These are phyloP conservation scores for Diaporthe citriasiana DNA, from an alignment of 2,329 filamentous ascomycete species.

Conservation along the genomic window DNA sequence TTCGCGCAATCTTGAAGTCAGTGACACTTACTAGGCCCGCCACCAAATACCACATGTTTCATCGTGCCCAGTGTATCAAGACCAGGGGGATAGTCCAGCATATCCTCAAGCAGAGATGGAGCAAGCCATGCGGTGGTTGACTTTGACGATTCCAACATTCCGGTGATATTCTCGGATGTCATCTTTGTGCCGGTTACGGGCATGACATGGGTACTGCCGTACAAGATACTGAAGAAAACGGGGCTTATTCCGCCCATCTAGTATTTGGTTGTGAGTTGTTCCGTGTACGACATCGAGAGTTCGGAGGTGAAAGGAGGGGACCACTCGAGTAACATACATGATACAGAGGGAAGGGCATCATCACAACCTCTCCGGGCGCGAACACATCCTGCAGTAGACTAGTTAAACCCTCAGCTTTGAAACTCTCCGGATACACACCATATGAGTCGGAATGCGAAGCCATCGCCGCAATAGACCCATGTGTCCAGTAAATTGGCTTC, in stretches of 20 bases:
- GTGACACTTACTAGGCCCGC: not conserved
- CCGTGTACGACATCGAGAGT: not conserved
- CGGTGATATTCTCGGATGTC: not conserved
- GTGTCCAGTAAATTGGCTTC: slow-evolving; percentile 25
- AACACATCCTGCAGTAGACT: slow-evolving; percentile 21
- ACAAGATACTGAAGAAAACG: slow-evolving; percentile 19
- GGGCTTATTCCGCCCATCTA: slow-evolving; percentile 19
- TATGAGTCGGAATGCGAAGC: slow-evolving; percentile 12
- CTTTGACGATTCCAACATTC: not conserved
- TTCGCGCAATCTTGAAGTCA: not conserved
- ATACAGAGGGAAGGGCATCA: slow-evolving; percentile 26
- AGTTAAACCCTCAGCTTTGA: not conserved
- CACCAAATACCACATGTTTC: slow-evolving; percentile 9
- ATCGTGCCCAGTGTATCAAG: not conserved
- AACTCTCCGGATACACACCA: slow-evolving; percentile 1
- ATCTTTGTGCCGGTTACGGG: slow-evolving; percentile 25
- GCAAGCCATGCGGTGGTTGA: not conserved
- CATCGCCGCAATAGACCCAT: slow-evolving; percentile 8
- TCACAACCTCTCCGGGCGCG: slow-evolving; percentile 11
- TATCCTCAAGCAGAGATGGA: not conserved
- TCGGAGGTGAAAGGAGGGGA: not conserved
- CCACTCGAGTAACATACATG: not conserved
- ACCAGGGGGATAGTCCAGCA: not conserved
- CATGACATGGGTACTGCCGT: slow-evolving; percentile 26
- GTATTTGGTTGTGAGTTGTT: not conserved